These are phyloP conservation scores for Mucor circinelloides DNA, from an alignment of 371 early-diverging fungal species.

Conservation along the genomic window DNA sequence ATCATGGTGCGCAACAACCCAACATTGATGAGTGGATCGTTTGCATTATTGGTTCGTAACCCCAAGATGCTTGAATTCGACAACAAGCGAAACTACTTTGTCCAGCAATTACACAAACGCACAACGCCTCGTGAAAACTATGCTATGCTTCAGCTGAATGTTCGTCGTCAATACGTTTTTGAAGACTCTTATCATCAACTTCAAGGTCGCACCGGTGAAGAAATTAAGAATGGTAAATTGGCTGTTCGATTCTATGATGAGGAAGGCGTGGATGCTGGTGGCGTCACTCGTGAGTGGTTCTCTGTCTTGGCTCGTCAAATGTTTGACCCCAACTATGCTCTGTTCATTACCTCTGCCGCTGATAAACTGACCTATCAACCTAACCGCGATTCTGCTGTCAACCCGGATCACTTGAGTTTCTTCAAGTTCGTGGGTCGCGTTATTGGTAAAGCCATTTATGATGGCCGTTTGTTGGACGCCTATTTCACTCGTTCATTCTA, in stretches of 20 bases:
- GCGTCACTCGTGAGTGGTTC: conserved; percentile 99
- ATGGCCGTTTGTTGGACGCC: conserved; percentile 92
- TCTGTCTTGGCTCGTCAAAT: conserved; percentile 94
- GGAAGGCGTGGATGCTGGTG: conserved; percentile 99
- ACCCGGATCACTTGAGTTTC: conserved; percentile 95
- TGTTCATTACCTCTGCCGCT: conserved; percentile 95
- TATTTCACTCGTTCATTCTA: conserved; percentile 99
- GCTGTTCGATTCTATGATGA: conserved; percentile 97
- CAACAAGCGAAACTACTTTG: conserved; percentile 97
- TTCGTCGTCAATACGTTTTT: conserved; percentile 93
- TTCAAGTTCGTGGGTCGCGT: conserved; percentile 99
- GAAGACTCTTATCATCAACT: conserved; percentile 95
- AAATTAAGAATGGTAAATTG: conserved; percentile 92
- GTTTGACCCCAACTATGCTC: conserved; percentile 98
- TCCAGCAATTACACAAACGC: conserved; percentile 89
- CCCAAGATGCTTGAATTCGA: conserved; percentile 98
- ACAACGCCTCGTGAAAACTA: conserved; percentile 64
- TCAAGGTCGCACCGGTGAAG: conserved; percentile 86
- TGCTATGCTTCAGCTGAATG: conserved; percentile 81
- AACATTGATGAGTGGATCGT: conserved; percentile 92
- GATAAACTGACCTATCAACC: conserved; percentile 97
- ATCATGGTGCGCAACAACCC: conserved; percentile 97
- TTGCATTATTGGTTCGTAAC: conserved; percentile 91
- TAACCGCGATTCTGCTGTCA: conserved; percentile 92
- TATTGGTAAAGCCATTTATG: conserved; percentile 98